Evolutionary conservation across 2,329 filamentous ascomycete genomes (phyloP).

Genomic region (Nigrograna mackinnonii): DNA sequence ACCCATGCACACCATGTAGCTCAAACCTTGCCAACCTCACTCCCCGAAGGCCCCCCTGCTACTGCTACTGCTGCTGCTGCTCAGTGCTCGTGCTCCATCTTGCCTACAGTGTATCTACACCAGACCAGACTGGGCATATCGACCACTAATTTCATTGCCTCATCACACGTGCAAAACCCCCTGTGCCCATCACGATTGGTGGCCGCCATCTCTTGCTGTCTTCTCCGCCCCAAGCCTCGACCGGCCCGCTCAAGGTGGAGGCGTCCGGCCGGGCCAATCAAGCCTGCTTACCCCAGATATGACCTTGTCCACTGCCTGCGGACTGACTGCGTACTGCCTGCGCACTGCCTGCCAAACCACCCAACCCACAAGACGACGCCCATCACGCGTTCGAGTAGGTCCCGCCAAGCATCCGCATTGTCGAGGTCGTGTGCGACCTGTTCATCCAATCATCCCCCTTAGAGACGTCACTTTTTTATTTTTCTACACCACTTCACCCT

Average conservation of each 20-base stretch:
- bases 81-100: too few species aligned
- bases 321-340: too few species aligned
- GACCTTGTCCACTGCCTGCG: too few species aligned
- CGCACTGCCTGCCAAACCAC: not conserved
- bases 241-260: conserved; percentile 5
- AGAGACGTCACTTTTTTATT: conserved; percentile 6
- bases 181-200: conserved; percentile 4
- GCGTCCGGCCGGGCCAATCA: conserved; percentile 14
- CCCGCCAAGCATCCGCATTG: conserved; percentile 5
- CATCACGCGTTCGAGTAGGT: conserved; percentile 9
- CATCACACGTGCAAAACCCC: conserved; percentile 16
- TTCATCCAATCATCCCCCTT: conserved; percentile 3
- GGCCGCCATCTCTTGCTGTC: conserved; percentile 1
- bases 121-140: too few species aligned
- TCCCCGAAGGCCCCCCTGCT: too few species aligned
- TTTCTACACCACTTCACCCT: not conserved
- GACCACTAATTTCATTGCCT: conserved; percentile 19
- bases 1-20: too few species aligned
- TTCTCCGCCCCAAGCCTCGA: conserved; percentile 2
- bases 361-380: conserved; percentile 3
- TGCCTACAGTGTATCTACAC: too few species aligned
- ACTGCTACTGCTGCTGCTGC: too few species aligned
- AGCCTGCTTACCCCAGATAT: conserved; percentile 27
- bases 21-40: too few species aligned
- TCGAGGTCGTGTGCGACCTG: conserved; percentile 7